Base-by-base conservation (phyloP, 2,329 filamentous ascomycete species). In the Epichloe gansuensis region DNA sequence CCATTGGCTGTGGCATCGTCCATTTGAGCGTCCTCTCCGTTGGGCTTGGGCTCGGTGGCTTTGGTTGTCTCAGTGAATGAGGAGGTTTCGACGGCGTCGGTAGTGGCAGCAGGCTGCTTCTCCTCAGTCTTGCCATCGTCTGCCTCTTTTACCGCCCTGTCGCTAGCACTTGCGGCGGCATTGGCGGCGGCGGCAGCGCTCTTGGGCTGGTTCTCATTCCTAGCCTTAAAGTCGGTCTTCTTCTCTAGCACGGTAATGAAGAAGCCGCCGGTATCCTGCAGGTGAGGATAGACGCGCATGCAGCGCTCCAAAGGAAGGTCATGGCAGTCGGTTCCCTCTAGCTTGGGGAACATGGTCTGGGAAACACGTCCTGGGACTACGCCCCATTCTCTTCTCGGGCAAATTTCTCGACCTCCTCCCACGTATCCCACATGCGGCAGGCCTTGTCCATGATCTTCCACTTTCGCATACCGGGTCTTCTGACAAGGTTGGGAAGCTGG, bases 221-320 rank as follows among this genome's bases (percentile, higher is more conserved):
- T 86, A 8, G 83, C 85, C 65, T 80, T 86, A 66, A 95, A 90
- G 59, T 96, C 93, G 28, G 81, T 79, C 66, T 85, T 84, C 77
- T 98, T 98, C 73, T 96, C 87, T 17, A 98, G 72, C 0, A 96
- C 91, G 0, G 90, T 86, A 65, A 98, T 96, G 73, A 98, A 98
- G 76, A 98, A 98, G 23, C 86, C 91, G 52, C 93, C 93, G 3
- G 93, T 98, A 62, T 98, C 90, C 69, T 98, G 93, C 64, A 90
- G 78, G 68, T 98, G 93, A 37, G 91, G 88, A 67, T 97, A 98
- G 6, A 98, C 83, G 56, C 93, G 81, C 78, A 97, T 91, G 69
- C 91, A 96, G 55, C 86, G 81, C 62, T 96, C 88, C 17, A 97
- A 77, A 15, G 90, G 90, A 25, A 96, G 75, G 69, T 78, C 63